Percentiles rank a stretch among this genome's conserved stretches.
These are phyloP conservation scores for Penicillium canariense DNA, from an alignment of 495 filamentous ascomycete genomes.

Conservation along the genomic window DNA sequence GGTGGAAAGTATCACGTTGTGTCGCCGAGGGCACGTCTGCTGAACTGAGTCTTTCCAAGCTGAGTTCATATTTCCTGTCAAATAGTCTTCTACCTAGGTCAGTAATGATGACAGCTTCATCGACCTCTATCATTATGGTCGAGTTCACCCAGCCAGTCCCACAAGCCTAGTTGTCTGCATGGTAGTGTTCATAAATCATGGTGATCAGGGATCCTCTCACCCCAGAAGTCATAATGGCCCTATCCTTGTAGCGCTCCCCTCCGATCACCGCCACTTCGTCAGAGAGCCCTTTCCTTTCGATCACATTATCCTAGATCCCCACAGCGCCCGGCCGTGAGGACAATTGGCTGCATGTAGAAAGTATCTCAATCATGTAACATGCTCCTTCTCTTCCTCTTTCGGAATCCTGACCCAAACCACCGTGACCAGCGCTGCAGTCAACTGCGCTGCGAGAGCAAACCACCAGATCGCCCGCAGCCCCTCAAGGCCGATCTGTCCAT, in stretches of 20 bases:
- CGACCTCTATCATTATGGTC: conserved; percentile 53
- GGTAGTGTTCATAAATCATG: conserved; percentile 33
- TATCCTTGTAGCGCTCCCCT: conserved; percentile 50
- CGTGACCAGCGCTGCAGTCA: conserved; percentile 39
- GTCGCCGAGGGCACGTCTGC: background rate
- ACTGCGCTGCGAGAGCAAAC: conserved; percentile 40
- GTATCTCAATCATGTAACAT: conserved; percentile 33
- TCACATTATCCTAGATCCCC: conserved; percentile 57
- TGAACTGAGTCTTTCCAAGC: background rate
- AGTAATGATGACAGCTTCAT: conserved; percentile 59
- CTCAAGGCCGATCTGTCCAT: conserved; percentile 38
- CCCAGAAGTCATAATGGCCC: conserved; percentile 49
- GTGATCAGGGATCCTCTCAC: conserved; percentile 52
- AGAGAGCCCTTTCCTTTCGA: conserved; percentile 46
- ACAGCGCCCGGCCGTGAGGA: conserved; percentile 58
- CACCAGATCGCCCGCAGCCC: conserved; percentile 47
- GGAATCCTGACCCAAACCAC: conserved; percentile 43
- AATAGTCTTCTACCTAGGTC: conserved; percentile 27
- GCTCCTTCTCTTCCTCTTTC: conserved; percentile 50
- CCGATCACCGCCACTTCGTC: conserved; percentile 52
- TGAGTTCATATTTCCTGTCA: background rate
- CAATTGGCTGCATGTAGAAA: conserved; percentile 46
- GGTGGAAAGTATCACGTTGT: background rate
- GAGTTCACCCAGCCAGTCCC: conserved; percentile 63
- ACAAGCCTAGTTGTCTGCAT: conserved; percentile 55